A percentile compares a stretch with the other conserved stretches of the same genome.
phyloP scores from a whole-genome alignment of 2,329 filamentous ascomycete genomes.

The Zymoseptoria passerinii region DNA sequence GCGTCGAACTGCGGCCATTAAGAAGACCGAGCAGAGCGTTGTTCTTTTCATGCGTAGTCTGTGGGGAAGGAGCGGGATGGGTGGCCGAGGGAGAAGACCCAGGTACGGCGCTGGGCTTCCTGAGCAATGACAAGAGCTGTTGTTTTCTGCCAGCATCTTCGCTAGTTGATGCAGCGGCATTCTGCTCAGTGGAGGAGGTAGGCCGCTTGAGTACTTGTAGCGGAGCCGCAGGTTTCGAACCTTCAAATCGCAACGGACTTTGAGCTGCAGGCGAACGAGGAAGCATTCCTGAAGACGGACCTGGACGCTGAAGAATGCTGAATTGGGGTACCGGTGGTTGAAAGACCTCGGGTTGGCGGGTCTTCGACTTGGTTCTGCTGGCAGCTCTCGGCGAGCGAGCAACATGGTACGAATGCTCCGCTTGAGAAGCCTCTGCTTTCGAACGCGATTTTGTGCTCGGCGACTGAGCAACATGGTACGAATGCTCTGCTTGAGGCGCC shows the following conservation, averaged over 20 bases:
- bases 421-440: neutral
- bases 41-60: slow-evolving; percentile 1
- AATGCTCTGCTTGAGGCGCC: neutral
- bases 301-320: slow-evolving; percentile 25
- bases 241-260: slow-evolving; percentile 19
- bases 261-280: slow-evolving; percentile 13
- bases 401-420: neutral
- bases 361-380: slow-evolving; percentile 4
- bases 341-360: neutral
- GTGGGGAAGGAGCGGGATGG: neutral
- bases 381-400: slow-evolving; percentile 10
- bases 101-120: slow-evolving; percentile 9
- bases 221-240: slow-evolving; percentile 17
- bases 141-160: slow-evolving; percentile 19
- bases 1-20: slow-evolving; percentile 4
- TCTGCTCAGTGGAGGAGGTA: slow-evolving; percentile 6
- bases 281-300: slow-evolving; percentile 13
- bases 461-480: slow-evolving; percentile 1
- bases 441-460: slow-evolving; percentile 1
- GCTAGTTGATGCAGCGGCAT: slow-evolving; percentile 1
- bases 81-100: neutral
- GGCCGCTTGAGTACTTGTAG: slow-evolving; percentile 26
- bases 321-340: slow-evolving; percentile 17
- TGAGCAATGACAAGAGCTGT: slow-evolving; percentile 24
- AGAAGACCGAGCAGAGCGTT: slow-evolving; percentile 11